Conservation (phyloP, 2,329 filamentous ascomycete genomes). For the Sporothrix inflata region DNA sequence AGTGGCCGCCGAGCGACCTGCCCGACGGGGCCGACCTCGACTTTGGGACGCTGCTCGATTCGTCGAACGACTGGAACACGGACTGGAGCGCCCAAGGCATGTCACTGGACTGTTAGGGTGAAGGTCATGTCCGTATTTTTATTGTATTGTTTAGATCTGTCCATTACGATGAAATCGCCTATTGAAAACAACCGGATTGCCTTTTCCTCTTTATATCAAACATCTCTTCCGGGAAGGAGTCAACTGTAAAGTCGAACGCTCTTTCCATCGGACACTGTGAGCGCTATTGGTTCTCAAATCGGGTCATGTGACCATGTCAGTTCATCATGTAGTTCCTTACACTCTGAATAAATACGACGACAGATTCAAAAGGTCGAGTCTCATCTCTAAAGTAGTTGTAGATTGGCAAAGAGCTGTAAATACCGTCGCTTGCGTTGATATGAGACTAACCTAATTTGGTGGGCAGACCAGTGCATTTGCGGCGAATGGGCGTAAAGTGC, state of each 20-base stretch:
- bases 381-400: too few species aligned
- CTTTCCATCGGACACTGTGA: not conserved
- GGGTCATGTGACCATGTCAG: not conserved
- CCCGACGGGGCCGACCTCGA: not conserved
- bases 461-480: constrained; percentile 7
- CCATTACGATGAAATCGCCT: not conserved
- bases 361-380: too few species aligned
- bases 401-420: too few species aligned
- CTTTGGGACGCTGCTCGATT: constrained; percentile 9
- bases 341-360: too few species aligned
- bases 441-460: not conserved
- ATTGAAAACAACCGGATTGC: not conserved
- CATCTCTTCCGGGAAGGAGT: not conserved
- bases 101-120: not conserved
- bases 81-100: not conserved
- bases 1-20: not conserved
- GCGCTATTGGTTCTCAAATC: not conserved
- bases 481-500: constrained; percentile 10
- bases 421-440: not conserved
- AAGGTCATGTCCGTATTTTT: too few species aligned
- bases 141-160: not conserved
- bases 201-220: not conserved
- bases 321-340: not conserved
- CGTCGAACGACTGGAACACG: constrained; percentile 14
- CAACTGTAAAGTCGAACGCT: not conserved